These are phyloP conservation scores for Buddleja alternifolia DNA, from an alignment of 257 asterid genomes.

Conservation along the genomic window DNA sequence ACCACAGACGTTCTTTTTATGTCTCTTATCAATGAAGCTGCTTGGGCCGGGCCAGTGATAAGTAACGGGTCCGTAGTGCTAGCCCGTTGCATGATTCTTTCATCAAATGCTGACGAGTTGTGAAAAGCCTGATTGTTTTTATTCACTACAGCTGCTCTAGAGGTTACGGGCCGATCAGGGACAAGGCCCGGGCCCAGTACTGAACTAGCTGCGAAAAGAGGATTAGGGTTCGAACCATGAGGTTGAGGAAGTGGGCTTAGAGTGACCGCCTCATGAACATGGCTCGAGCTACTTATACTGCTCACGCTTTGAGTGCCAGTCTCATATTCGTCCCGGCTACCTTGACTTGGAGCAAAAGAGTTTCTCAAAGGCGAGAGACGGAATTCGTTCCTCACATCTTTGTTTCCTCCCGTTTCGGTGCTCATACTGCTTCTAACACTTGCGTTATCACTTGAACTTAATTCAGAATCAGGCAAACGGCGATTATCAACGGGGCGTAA, in stretches of 20 bases:
- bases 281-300: conserved; percentile 93
- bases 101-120: conserved; percentile 53
- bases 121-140: conserved; percentile 40
- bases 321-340: conserved; percentile 83
- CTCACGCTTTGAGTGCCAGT: conserved; percentile 85
- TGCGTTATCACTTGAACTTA: conserved; percentile 83
- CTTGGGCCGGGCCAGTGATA: conserved; percentile 46
- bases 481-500: conserved; percentile 77
- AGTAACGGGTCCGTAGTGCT: conserved; percentile 48
- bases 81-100: conserved; percentile 51
- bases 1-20: conserved; percentile 90
- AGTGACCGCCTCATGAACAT: conserved; percentile 72
- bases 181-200: conserved; percentile 24
- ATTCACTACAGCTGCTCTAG: conserved; percentile 36
- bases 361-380: conserved; percentile 54
- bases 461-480: conserved; percentile 68
- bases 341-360: conserved; percentile 77
- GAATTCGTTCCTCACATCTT: conserved; percentile 48
- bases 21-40: conserved; percentile 67
- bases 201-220: conserved; percentile 32
- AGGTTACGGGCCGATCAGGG: conserved; percentile 38
- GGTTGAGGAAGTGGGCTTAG: conserved; percentile 89
- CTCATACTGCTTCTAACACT: conserved; percentile 91
- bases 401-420: conserved; percentile 72
- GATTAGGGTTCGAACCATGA: conserved; percentile 38